Conservation (phyloP, 768 basidiomycete genomes). For the Auriscalpium vulgare region DNA sequence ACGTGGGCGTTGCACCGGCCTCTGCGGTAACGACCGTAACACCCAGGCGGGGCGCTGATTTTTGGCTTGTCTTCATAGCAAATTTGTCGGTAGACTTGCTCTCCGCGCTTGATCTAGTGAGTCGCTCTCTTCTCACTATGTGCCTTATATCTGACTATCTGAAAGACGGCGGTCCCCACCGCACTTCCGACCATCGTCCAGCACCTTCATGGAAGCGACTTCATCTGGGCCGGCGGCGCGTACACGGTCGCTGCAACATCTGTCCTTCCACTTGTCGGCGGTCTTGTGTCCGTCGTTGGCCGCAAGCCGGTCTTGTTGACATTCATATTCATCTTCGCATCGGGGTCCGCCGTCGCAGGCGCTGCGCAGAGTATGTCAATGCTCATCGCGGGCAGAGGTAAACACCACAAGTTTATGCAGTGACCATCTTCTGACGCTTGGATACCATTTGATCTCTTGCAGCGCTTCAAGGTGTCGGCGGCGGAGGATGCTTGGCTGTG, state of each 20-base stretch:
- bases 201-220: conserved; percentile 16
- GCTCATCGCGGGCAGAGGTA: conserved; percentile 24
- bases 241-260: conserved; percentile 18
- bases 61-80: conserved; percentile 23
- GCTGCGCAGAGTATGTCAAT: conserved; percentile 23
- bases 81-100: conserved; percentile 19
- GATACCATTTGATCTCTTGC: background rate
- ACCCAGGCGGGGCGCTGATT: conserved; percentile 2
- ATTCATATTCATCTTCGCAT: conserved; percentile 17
- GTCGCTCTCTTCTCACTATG: background rate
- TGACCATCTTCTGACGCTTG: background rate
- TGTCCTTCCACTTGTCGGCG: conserved; percentile 15
- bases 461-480: conserved; percentile 28
- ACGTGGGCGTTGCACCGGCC: too few species aligned
- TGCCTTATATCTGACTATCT: too few species aligned
- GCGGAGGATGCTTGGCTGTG: conserved; percentile 21
- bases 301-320: conserved; percentile 18
- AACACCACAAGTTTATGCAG: background rate
- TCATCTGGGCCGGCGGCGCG: conserved; percentile 12
- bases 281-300: conserved; percentile 21
- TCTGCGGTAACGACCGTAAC: too few species aligned
- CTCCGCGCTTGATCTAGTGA: conserved; percentile 21
- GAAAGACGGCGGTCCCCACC: conserved; percentile 11
- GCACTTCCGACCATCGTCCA: conserved; percentile 22
- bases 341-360: conserved; percentile 28